Evolutionary conservation across 306 rosid genomes (phyloP).

Genomic region (Ammopiptanthus mongolicus): DNA sequence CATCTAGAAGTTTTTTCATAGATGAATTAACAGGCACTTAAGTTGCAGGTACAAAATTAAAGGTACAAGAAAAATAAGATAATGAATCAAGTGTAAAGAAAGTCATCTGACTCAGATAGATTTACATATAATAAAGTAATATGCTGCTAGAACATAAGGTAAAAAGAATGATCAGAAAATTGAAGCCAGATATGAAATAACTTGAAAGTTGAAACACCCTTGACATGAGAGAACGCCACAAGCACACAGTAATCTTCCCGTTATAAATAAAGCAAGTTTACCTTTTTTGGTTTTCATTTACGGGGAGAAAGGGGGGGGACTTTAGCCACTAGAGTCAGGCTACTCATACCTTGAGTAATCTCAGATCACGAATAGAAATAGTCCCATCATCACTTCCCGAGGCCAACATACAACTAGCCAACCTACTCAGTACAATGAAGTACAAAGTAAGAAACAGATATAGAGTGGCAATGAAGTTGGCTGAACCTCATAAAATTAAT

Average conservation of each 20-base stretch:
- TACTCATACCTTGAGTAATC: conserved; percentile 65
- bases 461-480: not conserved
- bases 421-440: conserved; percentile 39
- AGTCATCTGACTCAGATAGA: not conserved
- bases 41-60: not conserved
- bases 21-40: not conserved
- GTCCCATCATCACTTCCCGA: conserved; percentile 97
- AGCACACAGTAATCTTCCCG: not conserved
- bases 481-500: not conserved
- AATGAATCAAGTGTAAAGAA: not conserved
- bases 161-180: not conserved
- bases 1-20: not conserved
- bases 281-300: not conserved
- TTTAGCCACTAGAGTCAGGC: not conserved
- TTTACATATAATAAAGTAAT: not conserved
- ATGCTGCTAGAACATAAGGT: not conserved
- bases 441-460: conserved; percentile 1
- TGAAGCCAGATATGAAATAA: not conserved
- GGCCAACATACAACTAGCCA: conserved; percentile 88
- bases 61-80: not conserved
- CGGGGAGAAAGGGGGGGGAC: not conserved
- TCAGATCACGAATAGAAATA: conserved; percentile 89
- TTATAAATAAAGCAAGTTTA: not conserved
- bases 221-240: not conserved
- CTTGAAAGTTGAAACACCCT: conserved; percentile 6